phyloP scores from a whole-genome alignment of 2,329 filamentous ascomycete genomes.

The Trichoderma asperellum region DNA sequence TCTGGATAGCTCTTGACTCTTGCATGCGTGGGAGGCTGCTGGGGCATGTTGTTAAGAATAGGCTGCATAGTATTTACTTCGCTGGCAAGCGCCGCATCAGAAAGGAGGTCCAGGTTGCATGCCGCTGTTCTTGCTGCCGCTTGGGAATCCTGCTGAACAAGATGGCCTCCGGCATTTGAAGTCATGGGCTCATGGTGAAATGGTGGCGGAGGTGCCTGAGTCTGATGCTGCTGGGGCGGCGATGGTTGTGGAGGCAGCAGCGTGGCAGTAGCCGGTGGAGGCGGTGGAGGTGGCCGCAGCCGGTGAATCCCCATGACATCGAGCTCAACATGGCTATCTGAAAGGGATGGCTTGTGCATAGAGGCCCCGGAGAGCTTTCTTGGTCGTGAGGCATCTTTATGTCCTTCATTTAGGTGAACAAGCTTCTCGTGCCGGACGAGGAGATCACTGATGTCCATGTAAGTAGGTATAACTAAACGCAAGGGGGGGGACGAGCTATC shows the following conservation, averaged over 20 bases:
- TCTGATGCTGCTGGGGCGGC: constrained; percentile 28
- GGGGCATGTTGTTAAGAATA: constrained; percentile 52
- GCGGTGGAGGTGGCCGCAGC: constrained; percentile 34
- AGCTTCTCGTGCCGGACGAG: constrained; percentile 67
- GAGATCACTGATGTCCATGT: constrained; percentile 67
- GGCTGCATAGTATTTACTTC: constrained; percentile 58
- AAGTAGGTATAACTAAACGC: constrained; percentile 42
- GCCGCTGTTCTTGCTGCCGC: constrained; percentile 51
- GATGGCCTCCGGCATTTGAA: constrained; percentile 42
- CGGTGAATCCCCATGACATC: constrained; percentile 52
- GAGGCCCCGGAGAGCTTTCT: constrained; percentile 55
- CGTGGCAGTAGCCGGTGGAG: constrained; percentile 23
- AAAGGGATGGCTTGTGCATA: constrained; percentile 51
- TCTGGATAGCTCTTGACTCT: constrained; percentile 57
- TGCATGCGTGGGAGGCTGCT: constrained; percentile 46
- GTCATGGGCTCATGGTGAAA: constrained; percentile 49
- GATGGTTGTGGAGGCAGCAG: constrained; percentile 28
- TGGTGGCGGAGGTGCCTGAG: constrained; percentile 33
- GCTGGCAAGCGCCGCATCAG: constrained; percentile 62
- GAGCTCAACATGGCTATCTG: constrained; percentile 52
- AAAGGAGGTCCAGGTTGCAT: constrained; percentile 62
- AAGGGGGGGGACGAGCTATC: neutral
- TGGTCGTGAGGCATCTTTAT: constrained; percentile 56
- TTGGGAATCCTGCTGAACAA: constrained; percentile 52
- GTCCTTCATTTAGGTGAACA: constrained; percentile 64